Percentiles rank a stretch among this genome's conserved stretches.
These are phyloP conservation scores for Ceraceosorus guamensis DNA, from an alignment of 1,284 basidiomycete genomes.

Conservation along the genomic window DNA sequence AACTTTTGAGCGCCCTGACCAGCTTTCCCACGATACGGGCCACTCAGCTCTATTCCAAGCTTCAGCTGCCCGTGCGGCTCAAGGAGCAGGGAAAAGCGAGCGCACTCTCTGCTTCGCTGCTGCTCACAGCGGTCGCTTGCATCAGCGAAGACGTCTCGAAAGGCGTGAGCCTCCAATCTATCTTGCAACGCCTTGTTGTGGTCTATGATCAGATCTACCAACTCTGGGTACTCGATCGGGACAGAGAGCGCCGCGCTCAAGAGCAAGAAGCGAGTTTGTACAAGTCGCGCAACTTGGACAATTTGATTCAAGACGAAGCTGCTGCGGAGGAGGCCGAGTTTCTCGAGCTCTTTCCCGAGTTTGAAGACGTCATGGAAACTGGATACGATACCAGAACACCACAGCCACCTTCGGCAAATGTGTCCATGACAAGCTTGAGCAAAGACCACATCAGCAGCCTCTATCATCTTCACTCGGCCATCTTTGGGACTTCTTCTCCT, in stretches of 20 bases:
- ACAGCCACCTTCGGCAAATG: background rate
- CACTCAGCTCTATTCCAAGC: conserved; percentile 22
- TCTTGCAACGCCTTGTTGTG: conserved; percentile 51
- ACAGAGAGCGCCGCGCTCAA: conserved; percentile 61
- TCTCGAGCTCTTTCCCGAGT: conserved; percentile 72
- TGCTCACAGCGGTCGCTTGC: conserved; percentile 51
- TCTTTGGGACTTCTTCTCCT: conserved; percentile 12
- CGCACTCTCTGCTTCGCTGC: conserved; percentile 10
- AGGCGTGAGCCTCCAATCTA: conserved; percentile 17
- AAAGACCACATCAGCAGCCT: conserved; percentile 8
- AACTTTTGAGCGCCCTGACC: conserved; percentile 31
- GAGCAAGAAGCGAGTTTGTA: conserved; percentile 71
- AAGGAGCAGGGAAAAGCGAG: conserved; percentile 15
- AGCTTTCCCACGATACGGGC: conserved; percentile 38
- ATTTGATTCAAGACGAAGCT: conserved; percentile 62
- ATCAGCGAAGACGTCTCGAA: conserved; percentile 52
- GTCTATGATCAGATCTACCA: conserved; percentile 66
- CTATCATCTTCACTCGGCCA: conserved; percentile 23
- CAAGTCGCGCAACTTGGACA: conserved; percentile 60
- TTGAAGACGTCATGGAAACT: conserved; percentile 55
- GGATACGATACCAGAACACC: background rate
- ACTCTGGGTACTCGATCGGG: conserved; percentile 75
- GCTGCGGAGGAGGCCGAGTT: conserved; percentile 70
- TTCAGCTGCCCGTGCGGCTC: conserved; percentile 29
- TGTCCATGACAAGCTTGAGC: background rate